Evolutionary conservation across 1,139 yeast species (phyloP), one percentile per base, ranked within the genome.

Genomic region (Debaryomyces psychrophilus): DNA sequence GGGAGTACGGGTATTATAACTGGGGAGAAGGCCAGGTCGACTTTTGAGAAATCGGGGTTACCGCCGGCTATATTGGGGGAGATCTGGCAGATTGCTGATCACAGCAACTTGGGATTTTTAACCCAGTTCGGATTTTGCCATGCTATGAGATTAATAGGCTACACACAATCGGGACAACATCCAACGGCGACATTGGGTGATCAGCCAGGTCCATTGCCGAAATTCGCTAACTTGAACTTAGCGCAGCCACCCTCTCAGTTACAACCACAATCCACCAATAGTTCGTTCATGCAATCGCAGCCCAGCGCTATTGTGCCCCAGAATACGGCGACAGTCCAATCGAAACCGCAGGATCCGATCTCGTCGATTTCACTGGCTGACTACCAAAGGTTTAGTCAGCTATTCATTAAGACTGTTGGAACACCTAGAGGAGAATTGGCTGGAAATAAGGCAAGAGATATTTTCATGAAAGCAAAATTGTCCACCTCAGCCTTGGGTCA

Each of bases 61-160:
- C 85, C 95, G 6, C 86, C 95, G 2, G 76, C 83, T 15, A 71
- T 81, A 31, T 73, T 93, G 44, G 97, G 97, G 4, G 95, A 90
- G 64, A 85, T 95, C 50, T 95, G 99, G 99, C 95, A 89, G 64
- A 64, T 87, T 40, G 92, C 96, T 12, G 99, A 93, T 68, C 78
- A 81, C 15, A 85, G 83, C 51, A 90, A 90, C 67, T 77, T 84
- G 55, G 99, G 99, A 0, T 88, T 86, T 62, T 74, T 95, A 55
- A 86, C 88, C 55, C 90, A 85, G 61, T 76, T 79, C 52, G 93
- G 93, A 22, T 95, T 95, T 67, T 81, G 89, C 52, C 77, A 83
- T 47, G 97, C 97, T 25, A 78, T 93, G 82, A 80, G 99, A 64
- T 73, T 90, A 56, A 89, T 95, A 60, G 96, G 96, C 23, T 88